phyloP scores from a whole-genome alignment of 768 basidiomycete genomes.

The Butyriboletus loyo region DNA sequence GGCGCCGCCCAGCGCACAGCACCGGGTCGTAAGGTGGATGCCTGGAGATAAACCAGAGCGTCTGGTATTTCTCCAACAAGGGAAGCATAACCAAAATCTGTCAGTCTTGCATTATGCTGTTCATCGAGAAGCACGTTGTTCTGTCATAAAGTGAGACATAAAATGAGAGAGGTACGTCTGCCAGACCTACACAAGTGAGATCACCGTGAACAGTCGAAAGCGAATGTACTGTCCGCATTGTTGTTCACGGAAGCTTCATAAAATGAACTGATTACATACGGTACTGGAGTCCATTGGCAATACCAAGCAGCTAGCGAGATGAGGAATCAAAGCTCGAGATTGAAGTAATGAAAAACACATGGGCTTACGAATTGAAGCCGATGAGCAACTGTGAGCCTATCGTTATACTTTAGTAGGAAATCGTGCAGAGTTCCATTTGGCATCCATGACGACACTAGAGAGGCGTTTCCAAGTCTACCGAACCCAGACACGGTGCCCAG shows the following conservation, averaged over 20 bases:
- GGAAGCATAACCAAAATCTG: constrained; percentile 9
- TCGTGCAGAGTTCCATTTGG: constrained; percentile 7
- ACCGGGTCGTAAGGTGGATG: constrained; percentile 2
- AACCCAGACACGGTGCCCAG: constrained; percentile 6
- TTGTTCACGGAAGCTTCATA: not conserved
- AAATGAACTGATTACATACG: not conserved
- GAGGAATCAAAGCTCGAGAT: not conserved
- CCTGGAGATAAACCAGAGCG: constrained; percentile 2
- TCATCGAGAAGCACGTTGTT: constrained; percentile 8
- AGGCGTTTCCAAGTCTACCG: constrained; percentile 1
- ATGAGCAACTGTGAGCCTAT: not conserved
- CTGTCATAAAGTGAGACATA: not conserved
- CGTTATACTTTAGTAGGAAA: constrained; percentile 1
- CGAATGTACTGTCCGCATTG: constrained; percentile 2
- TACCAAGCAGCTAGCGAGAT: not conserved
- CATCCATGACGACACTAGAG: constrained; percentile 12
- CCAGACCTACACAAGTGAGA: constrained; percentile 5
- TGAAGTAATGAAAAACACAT: not conserved
- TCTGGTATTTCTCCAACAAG: constrained; percentile 5
- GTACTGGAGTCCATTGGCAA: not conserved
- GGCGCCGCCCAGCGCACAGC: constrained; percentile 8
- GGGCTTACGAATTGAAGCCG: constrained; percentile 5
- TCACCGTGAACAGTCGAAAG: constrained; percentile 4
- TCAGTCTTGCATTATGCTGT: not conserved
- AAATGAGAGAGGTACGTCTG: not conserved